Conservation (phyloP, 1,284 basidiomycete genomes). For the Lentinula novae-zelandiae region DNA sequence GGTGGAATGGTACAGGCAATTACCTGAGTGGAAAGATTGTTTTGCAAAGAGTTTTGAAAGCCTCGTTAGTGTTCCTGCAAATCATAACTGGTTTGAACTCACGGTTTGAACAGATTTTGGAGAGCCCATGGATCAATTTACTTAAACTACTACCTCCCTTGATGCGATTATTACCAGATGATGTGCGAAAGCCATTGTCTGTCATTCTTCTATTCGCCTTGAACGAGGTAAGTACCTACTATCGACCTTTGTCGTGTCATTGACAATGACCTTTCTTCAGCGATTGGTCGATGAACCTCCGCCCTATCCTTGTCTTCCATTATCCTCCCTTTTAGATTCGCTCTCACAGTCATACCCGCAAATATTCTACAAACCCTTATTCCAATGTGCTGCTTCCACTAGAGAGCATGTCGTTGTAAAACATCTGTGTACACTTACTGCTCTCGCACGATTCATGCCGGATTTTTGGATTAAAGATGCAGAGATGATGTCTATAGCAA, state of each 20-base stretch:
- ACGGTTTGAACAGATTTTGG: background rate
- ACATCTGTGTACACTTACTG: constrained; percentile 52
- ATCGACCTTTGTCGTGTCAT: background rate
- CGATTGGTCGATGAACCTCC: constrained; percentile 10
- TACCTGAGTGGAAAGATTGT: constrained; percentile 8
- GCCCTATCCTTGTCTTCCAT: background rate
- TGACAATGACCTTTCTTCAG: background rate
- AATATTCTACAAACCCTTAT: constrained; percentile 73
- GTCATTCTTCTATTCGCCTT: constrained; percentile 1
- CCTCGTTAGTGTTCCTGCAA: constrained; percentile 4
- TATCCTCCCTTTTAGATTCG: constrained; percentile 39
- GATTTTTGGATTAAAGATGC: constrained; percentile 70
- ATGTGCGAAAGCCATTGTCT: background rate
- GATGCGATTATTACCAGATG: constrained; percentile 4
- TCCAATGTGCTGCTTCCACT: constrained; percentile 62
- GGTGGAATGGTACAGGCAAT: constrained; percentile 7
- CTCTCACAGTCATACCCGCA: constrained; percentile 56
- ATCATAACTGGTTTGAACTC: background rate
- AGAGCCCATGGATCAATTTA: background rate
- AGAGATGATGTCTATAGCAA: constrained; percentile 73
- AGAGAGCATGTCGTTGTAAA: constrained; percentile 55
- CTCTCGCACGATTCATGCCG: constrained; percentile 50
- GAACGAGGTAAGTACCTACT: background rate
- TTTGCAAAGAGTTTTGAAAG: constrained; percentile 7
- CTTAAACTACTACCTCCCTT: constrained; percentile 8